phyloP scores from a whole-genome alignment of 306 rosid genomes.

The Lathyrus oleraceus region DNA sequence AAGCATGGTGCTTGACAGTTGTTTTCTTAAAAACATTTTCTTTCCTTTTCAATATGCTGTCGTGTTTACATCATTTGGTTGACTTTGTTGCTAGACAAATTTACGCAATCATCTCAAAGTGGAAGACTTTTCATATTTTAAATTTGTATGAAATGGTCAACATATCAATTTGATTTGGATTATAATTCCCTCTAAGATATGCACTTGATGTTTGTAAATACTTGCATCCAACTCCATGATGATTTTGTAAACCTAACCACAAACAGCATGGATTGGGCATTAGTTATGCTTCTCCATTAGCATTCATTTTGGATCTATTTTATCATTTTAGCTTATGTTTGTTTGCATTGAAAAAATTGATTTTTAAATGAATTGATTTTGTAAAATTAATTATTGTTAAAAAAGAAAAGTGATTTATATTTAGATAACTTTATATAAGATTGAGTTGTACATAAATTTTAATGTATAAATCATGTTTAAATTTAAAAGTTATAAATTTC shows the following conservation, averaged over 20 bases:
- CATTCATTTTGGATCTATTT: neutral
- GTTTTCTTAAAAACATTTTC: neutral
- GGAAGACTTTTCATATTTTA: neutral
- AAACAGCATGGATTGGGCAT: neutral
- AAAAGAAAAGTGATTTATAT: too few species aligned
- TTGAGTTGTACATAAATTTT: too few species aligned
- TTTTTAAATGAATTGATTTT: too few species aligned
- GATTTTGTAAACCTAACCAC: conserved; percentile 4
- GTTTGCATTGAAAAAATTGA: too few species aligned
- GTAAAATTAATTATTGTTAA: too few species aligned
- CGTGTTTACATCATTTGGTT: conserved; percentile 11
- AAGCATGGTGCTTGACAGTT: conserved; percentile 22
- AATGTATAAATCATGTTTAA: too few species aligned
- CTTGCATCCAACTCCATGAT: neutral
- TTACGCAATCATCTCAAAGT: conserved; percentile 15
- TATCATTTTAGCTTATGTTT: too few species aligned
- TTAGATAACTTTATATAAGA: too few species aligned
- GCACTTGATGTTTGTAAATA: too few species aligned
- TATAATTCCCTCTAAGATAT: too few species aligned
- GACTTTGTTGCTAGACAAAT: conserved; percentile 30
- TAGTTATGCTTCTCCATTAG: conserved; percentile 17
- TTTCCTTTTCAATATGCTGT: conserved; percentile 2
- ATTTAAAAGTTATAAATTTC: too few species aligned
- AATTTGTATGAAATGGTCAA: conserved; percentile 19
- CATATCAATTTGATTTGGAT: neutral